These are phyloP conservation scores for Tolypocladium sp. DNA, from an alignment of 2,329 filamentous ascomycete species.

Conservation along the genomic window DNA sequence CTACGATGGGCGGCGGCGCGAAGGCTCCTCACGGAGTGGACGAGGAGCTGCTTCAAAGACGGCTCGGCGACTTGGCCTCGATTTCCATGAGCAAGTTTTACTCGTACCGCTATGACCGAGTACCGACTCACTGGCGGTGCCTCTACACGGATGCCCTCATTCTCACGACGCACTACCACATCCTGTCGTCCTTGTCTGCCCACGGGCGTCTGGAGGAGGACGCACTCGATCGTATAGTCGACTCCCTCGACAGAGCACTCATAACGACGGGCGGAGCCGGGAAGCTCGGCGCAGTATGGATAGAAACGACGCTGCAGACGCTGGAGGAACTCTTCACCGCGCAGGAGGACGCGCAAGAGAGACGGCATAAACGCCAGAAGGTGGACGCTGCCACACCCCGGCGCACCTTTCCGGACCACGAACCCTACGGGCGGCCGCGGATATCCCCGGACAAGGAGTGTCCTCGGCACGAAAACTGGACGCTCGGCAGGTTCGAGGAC, in stretches of 20 bases:
- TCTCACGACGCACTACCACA: constrained; percentile 42
- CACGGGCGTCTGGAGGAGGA: constrained; percentile 5
- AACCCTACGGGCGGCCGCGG: constrained; percentile 18
- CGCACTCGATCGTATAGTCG: constrained; percentile 47
- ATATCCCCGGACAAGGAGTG: constrained; percentile 14
- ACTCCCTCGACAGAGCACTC: constrained; percentile 63
- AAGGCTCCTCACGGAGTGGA: not conserved
- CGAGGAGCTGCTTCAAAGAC: constrained; percentile 21
- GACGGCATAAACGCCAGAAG: constrained; percentile 13
- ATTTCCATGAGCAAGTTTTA: constrained; percentile 61
- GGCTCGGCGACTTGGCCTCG: constrained; percentile 47
- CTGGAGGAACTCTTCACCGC: constrained; percentile 22
- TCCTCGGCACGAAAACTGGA: constrained; percentile 27
- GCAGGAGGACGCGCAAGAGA: constrained; percentile 2
- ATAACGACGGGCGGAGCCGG: constrained; percentile 63
- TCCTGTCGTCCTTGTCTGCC: constrained; percentile 10
- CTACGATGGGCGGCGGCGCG: not conserved
- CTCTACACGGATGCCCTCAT: constrained; percentile 65
- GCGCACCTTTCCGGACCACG: constrained; percentile 14
- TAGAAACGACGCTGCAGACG: constrained; percentile 40
- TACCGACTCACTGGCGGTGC: constrained; percentile 60
- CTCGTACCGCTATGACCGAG: constrained; percentile 55
- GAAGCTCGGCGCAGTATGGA: constrained; percentile 37
- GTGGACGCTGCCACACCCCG: not conserved
- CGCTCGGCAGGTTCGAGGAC: constrained; percentile 50